Conservation (phyloP, 2,329 filamentous ascomycete genomes). For the Microsporum canis region DNA sequence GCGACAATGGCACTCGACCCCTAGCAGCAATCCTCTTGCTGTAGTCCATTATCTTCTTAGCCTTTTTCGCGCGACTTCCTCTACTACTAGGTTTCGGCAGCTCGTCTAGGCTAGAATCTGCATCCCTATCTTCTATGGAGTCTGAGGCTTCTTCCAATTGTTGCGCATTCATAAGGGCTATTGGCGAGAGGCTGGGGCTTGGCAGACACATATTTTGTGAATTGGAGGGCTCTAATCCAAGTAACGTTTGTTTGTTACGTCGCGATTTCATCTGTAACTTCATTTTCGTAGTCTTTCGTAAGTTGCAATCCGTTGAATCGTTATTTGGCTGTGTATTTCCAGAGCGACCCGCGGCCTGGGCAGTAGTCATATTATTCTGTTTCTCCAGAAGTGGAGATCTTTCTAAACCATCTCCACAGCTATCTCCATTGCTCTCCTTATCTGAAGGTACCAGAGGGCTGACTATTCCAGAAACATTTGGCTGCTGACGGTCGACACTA, state of each 20-base stretch:
- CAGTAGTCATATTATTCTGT: not conserved
- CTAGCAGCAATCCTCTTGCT: slow-evolving; percentile 25
- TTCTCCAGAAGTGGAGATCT: not conserved
- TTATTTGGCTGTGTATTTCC: not conserved
- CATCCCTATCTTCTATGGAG: slow-evolving; percentile 31
- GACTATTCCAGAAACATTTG: not conserved
- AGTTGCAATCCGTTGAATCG: not conserved
- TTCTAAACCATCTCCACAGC: not conserved
- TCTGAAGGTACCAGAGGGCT: not conserved
- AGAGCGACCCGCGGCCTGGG: not conserved
- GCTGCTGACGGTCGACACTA: not conserved
- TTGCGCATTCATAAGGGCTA: slow-evolving; percentile 59
- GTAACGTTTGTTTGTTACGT: not conserved
- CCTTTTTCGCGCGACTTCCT: not conserved
- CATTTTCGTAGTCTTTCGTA: not conserved
- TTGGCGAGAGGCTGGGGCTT: slow-evolving; percentile 84
- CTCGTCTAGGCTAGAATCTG: slow-evolving; percentile 35
- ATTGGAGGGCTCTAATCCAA: not conserved
- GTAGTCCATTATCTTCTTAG: slow-evolving; percentile 7
- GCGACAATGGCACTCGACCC: slow-evolving; percentile 22
- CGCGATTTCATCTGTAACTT: not conserved
- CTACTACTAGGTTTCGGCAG: slow-evolving; percentile 32
- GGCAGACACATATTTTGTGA: slow-evolving; percentile 69
- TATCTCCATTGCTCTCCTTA: not conserved
- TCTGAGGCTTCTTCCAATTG: slow-evolving; percentile 32